A percentile compares a stretch with the other conserved stretches of the same genome.
phyloP scores from a whole-genome alignment of 176 grass and related monocot species.

The Rhipidocladum racemiflorum region DNA sequence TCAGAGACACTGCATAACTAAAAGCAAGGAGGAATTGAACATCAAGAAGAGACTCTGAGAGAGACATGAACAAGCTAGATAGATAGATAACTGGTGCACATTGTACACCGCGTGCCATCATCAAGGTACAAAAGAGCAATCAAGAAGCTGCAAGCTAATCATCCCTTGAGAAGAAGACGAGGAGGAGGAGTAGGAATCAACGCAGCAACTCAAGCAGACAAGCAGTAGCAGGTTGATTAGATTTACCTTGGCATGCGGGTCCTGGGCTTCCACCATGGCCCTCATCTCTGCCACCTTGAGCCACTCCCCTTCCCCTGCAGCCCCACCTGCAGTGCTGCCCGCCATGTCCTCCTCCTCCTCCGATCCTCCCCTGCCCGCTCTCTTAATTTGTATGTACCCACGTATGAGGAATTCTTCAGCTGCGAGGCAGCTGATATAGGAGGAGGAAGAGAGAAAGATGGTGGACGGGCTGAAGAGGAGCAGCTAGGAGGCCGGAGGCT shows the following conservation, averaged over 20 bases:
- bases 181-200: no score
- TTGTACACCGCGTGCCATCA: no score
- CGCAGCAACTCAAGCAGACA: no score
- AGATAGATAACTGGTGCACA: no score
- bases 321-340: background rate
- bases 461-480: background rate
- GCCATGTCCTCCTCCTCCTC: slow-evolving; percentile 2
- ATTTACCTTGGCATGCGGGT: slow-evolving; percentile 39
- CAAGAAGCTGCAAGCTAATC: no score
- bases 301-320: slow-evolving; percentile 39
- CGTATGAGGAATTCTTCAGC: background rate
- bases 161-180: no score
- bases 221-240: no score
- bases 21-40: no score
- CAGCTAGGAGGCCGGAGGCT: background rate
- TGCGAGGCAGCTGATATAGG: background rate
- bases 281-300: slow-evolving; percentile 46
- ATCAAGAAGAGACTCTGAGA: no score
- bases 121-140: no score
- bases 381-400: background rate
- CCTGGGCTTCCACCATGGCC: slow-evolving; percentile 37
- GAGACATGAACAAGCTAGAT: no score
- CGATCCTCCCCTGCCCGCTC: background rate
- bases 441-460: background rate
- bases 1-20: no score